Evolutionary conservation across 2,329 filamentous ascomycete species (phyloP), one percentile per base, ranked within the genome.

Genomic region (Stemphylium beticola): DNA sequence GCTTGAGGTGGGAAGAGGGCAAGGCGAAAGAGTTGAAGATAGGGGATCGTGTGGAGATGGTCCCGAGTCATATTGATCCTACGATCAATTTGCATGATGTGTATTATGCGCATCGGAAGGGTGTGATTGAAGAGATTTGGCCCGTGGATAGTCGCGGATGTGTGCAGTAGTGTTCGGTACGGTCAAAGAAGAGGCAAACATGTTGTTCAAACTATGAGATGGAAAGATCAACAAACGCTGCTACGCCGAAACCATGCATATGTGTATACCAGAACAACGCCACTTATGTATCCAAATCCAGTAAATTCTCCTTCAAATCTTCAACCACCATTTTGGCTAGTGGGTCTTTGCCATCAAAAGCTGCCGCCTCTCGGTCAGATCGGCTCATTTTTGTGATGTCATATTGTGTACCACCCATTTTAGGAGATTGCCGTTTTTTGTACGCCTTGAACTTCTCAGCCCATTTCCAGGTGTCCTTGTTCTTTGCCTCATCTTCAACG

Each of bases 21-120:
- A 46, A 55, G 6, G 51, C 68, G 60, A 10, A 73, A 2, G 70
- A 62, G 2, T 62, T 83, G 39, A 61, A 66, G 2, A 70, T 82
- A 24, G 81, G 81, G 0, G 80, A 82, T 64, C 67, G 77, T 4
- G 75, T 82, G 10, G 79, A 82, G 67, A 82, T 83, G 80, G 68
- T 83, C 11, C 81, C 81, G 0, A 83, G 81, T 60, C 81, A 83
- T 63, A 83, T 83, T 50, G 81, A 83, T 61, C 81, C 81, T 0
- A 83, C 81, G 0, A 76, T 83, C 49, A 83, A 83, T 54, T 62
- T 83, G 50, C 79, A 82, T 57, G 80, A 83, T 42, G 69, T 78
- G 29, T 83, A 83, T 61, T 82, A 81, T 61, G 81, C 79, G 2
- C 67, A 82, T 64, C 73, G 81, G 4, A 74, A 77, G 0, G 81